Percentiles rank a stretch among this genome's conserved stretches.
These are phyloP conservation scores for Arxiozyma slooffiae DNA, from an alignment of 1,139 yeast species.

Conservation along the genomic window DNA sequence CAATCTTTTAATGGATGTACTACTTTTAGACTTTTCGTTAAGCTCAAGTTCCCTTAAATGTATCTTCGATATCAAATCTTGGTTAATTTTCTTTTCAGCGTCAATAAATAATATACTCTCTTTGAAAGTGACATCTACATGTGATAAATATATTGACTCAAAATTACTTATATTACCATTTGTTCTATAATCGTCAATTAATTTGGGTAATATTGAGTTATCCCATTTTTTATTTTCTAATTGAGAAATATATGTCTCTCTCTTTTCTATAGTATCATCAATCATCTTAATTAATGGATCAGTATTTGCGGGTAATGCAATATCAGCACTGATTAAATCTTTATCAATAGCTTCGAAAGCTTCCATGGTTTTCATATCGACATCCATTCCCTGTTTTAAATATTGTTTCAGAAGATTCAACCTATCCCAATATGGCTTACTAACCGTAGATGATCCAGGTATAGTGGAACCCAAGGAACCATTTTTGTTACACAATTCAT, in stretches of 20 bases:
- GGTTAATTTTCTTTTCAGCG: constrained; percentile 34
- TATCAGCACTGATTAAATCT: constrained; percentile 24
- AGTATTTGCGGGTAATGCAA: constrained; percentile 18
- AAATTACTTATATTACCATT: constrained; percentile 24
- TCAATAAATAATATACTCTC: constrained; percentile 21
- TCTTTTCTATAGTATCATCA: constrained; percentile 17
- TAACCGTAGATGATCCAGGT: constrained; percentile 34
- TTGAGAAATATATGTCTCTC: constrained; percentile 34
- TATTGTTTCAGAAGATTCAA: constrained; percentile 41
- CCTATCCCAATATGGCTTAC: constrained; percentile 33
- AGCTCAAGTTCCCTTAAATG: constrained; percentile 6
- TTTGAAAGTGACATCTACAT: constrained; percentile 34
- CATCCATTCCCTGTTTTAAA: constrained; percentile 47
- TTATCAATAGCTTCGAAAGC: constrained; percentile 26
- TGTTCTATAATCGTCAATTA: constrained; percentile 40
- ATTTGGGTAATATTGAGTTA: constrained; percentile 42
- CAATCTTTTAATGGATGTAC: constrained; percentile 9
- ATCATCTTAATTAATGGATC: constrained; percentile 20
- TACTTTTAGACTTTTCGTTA: not conserved
- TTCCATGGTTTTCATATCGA: constrained; percentile 40
- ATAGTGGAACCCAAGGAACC: constrained; percentile 47
- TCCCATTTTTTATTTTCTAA: constrained; percentile 40
- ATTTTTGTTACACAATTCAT: constrained; percentile 37
- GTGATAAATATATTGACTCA: constrained; percentile 34
- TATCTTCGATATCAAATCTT: constrained; percentile 26